phyloP scores from a whole-genome alignment of 202 grass and related monocot genomes.

The Brachypodium distachyon region DNA sequence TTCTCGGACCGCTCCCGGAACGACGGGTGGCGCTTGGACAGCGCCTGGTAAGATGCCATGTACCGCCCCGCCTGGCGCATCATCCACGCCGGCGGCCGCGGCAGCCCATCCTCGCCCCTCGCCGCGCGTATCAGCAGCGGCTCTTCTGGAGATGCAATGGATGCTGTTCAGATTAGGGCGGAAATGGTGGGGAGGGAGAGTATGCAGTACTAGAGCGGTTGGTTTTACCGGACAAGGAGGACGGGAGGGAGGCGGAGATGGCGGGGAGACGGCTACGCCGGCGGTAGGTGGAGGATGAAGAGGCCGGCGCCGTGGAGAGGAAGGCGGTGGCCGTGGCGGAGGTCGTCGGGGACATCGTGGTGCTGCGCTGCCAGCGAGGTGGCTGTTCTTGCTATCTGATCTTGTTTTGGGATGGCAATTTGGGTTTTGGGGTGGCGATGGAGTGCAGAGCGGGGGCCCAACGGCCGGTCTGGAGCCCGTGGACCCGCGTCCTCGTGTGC shows the following conservation, averaged over 20 bases:
- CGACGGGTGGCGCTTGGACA: slow-evolving; percentile 82
- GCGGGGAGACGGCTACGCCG: background rate
- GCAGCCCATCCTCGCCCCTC: slow-evolving; percentile 49
- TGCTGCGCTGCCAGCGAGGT: slow-evolving; percentile 19
- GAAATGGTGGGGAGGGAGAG: slow-evolving; percentile 2
- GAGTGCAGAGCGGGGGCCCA: background rate
- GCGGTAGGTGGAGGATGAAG: background rate
- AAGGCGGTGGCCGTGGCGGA: background rate
- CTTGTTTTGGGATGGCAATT: background rate
- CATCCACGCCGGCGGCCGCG: slow-evolving; percentile 94
- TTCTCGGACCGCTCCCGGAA: slow-evolving; percentile 92
- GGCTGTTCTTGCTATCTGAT: slow-evolving; percentile 5
- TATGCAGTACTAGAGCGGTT: background rate
- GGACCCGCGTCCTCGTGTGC: background rate
- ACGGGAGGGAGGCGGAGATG: slow-evolving; percentile 21
- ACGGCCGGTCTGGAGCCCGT: background rate
- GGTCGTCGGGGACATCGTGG: slow-evolving; percentile 15
- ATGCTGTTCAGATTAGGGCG: slow-evolving; percentile 13
- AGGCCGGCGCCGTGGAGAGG: slow-evolving; percentile 14
- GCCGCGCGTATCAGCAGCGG: slow-evolving; percentile 77
- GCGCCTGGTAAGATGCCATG: slow-evolving; percentile 84
- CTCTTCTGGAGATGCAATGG: slow-evolving; percentile 37
- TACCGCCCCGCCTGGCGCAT: slow-evolving; percentile 99
- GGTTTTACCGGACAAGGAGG: slow-evolving; percentile 26
- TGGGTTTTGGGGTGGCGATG: background rate